These are phyloP conservation scores for Gynochthodes officinalis DNA, from an alignment of 257 asterid species.

Conservation along the genomic window DNA sequence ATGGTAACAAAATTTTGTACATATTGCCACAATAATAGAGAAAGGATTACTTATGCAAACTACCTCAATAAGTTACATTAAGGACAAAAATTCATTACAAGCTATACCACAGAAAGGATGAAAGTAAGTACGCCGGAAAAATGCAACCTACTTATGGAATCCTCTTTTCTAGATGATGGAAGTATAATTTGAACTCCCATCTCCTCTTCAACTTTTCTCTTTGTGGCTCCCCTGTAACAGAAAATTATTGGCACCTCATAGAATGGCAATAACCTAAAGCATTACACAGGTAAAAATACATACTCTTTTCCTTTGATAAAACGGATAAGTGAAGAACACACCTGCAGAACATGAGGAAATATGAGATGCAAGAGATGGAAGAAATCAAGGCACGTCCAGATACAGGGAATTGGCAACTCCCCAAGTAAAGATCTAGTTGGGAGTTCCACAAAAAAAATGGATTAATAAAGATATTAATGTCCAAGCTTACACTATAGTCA, in stretches of 20 bases:
- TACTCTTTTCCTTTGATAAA: slow-evolving; percentile 82
- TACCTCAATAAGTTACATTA: neutral
- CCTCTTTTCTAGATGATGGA: slow-evolving; percentile 58
- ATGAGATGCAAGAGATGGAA: slow-evolving; percentile 15
- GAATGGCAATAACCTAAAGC: neutral
- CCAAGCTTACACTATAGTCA: neutral
- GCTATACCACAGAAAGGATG: neutral
- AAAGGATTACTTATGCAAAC: too few species aligned
- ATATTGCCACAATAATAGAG: too few species aligned
- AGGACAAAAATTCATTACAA: neutral
- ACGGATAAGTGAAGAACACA: slow-evolving; percentile 70
- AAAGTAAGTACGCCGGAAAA: slow-evolving; percentile 19
- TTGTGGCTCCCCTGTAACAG: slow-evolving; percentile 61
- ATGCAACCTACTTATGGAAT: slow-evolving; percentile 61
- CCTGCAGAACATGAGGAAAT: slow-evolving; percentile 46
- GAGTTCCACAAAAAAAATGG: neutral
- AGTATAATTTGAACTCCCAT: slow-evolving; percentile 56
- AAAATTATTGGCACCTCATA: slow-evolving; percentile 1
- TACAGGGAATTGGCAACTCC: neutral
- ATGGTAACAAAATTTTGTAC: too few species aligned
- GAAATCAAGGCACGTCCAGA: neutral
- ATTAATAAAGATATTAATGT: too few species aligned
- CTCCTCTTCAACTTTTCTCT: slow-evolving; percentile 55
- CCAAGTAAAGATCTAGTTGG: neutral
- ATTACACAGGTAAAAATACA: slow-evolving; percentile 9